phyloP scores from a whole-genome alignment of 371 early-diverging fungal genomes.

The Mortierella sp. region DNA sequence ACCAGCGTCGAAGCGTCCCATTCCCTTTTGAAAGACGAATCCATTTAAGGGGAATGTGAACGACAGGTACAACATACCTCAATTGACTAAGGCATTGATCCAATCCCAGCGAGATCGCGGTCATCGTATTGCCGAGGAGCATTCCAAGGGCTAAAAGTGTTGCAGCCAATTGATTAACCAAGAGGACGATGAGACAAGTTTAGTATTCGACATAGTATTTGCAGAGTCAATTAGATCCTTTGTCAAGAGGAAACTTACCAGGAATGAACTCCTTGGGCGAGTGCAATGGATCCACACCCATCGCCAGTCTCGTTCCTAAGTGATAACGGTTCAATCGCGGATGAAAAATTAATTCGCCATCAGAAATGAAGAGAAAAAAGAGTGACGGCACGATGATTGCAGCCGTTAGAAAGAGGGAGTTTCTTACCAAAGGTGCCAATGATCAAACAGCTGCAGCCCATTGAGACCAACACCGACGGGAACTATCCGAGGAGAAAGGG shows the following conservation, averaged over 20 bases:
- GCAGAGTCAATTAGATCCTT: background rate
- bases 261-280: constrained; percentile 88
- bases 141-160: constrained; percentile 72
- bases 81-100: constrained; percentile 65
- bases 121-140: constrained; percentile 88
- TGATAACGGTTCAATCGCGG: background rate
- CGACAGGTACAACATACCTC: constrained; percentile 27
- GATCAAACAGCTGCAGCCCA: constrained; percentile 63
- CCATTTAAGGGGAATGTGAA: background rate
- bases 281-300: constrained; percentile 83
- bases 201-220: background rate
- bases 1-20: background rate
- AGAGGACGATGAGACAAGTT: background rate
- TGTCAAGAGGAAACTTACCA: constrained; percentile 48
- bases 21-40: background rate
- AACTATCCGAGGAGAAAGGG: constrained; percentile 49
- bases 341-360: background rate
- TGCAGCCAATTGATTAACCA: too few species aligned
- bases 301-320: constrained; percentile 74
- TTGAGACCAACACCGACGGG: constrained; percentile 64
- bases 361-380: background rate
- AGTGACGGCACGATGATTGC: background rate
- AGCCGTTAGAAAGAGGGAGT: background rate
- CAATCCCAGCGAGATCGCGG: constrained; percentile 86
- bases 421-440: constrained; percentile 67